phyloP scores from a whole-genome alignment of 1,139 yeast species.

The Saccharomyces hybrid region DNA sequence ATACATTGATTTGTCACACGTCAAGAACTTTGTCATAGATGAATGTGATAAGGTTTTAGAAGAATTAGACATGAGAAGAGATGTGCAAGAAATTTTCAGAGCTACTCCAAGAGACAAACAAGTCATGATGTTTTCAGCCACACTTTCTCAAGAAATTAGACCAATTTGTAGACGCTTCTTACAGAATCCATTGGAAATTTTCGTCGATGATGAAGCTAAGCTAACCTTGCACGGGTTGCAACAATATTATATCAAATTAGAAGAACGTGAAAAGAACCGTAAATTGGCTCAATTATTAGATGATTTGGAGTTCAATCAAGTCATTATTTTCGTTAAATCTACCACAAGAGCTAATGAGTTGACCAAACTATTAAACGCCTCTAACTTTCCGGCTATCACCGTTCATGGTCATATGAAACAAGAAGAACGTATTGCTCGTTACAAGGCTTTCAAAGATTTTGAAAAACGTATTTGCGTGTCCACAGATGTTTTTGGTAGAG shows the following conservation, averaged over 20 bases:
- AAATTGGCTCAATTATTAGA: slow-evolving; percentile 89
- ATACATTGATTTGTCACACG: slow-evolving; percentile 75
- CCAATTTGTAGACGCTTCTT: slow-evolving; percentile 96
- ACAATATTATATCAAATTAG: slow-evolving; percentile 86
- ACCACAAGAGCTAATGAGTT: slow-evolving; percentile 89
- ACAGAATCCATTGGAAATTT: slow-evolving; percentile 96
- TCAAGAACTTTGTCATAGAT: slow-evolving; percentile 92
- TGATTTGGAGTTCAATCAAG: slow-evolving; percentile 94
- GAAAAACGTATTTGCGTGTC: slow-evolving; percentile 98
- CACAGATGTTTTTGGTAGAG: slow-evolving; percentile 98
- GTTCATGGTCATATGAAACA: slow-evolving; percentile 95
- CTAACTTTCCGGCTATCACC: slow-evolving; percentile 95
- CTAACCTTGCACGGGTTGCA: slow-evolving; percentile 96
- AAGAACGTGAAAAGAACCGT: slow-evolving; percentile 89
- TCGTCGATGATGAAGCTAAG: slow-evolving; percentile 96
- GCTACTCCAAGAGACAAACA: slow-evolving; percentile 97
- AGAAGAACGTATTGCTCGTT: slow-evolving; percentile 96
- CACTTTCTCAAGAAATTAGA: slow-evolving; percentile 88
- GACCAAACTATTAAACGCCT: slow-evolving; percentile 80
- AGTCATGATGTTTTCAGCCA: slow-evolving; percentile 99
- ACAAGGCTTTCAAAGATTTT: slow-evolving; percentile 94
- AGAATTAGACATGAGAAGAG: slow-evolving; percentile 91
- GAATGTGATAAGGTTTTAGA: slow-evolving; percentile 98
- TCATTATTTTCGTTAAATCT: slow-evolving; percentile 89
- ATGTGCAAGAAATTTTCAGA: slow-evolving; percentile 95